Base-by-base conservation (phyloP, 2,329 filamentous ascomycete genomes). In the Aurifilum marmelostoma region DNA sequence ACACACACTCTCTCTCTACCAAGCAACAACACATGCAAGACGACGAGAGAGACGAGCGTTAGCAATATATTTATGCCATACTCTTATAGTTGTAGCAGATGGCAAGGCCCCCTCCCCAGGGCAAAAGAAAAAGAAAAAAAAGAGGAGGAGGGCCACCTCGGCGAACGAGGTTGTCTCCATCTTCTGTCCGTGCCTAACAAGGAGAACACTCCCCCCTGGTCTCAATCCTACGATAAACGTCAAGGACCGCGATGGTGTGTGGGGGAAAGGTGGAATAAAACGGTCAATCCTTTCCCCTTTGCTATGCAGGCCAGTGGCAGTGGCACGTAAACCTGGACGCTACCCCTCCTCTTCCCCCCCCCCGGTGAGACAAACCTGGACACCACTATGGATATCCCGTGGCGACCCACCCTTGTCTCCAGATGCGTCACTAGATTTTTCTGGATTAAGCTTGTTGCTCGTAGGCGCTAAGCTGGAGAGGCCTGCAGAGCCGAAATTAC, bases 211-310 rank as follows among this genome's bases (percentile, higher is more conserved):
- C n/a, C 37, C 56, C 56, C 56, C 16, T 59, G 5, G 14, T 34
- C 32, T 14, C 29, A 29, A 54, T 54, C 50, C 50, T 27, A 59
- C 21, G 9, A 59, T 59, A n/a, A 59, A 59, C 56, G 56, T 32
- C 27, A n/a, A 59, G 27, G 32, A 7, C 24, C 56, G 32, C 56
- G 18, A 21, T 59, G 32, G 16, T 59, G 29, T n/a, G 29, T n/a
- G n/a, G n/a, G n/a, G n/a, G n/a, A n/a, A n/a, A n/a, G 27, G 29
- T 29, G 27, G 27, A 27, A 16, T n/a, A n/a, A 34, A 18, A 34
- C 32, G 56, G 16, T 34, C n/a, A 59, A 59, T 59, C 56, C 56
- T 59, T 58, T 34, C 56, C 32, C 56, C 21, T 59, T 59, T 32
- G 29, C 56, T 59, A 34, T 37, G 16, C 56, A 54, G 24, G 29